Evolutionary conservation across 2,329 filamentous ascomycete genomes (phyloP).

Genomic region (Lizonia empirigonia): DNA sequence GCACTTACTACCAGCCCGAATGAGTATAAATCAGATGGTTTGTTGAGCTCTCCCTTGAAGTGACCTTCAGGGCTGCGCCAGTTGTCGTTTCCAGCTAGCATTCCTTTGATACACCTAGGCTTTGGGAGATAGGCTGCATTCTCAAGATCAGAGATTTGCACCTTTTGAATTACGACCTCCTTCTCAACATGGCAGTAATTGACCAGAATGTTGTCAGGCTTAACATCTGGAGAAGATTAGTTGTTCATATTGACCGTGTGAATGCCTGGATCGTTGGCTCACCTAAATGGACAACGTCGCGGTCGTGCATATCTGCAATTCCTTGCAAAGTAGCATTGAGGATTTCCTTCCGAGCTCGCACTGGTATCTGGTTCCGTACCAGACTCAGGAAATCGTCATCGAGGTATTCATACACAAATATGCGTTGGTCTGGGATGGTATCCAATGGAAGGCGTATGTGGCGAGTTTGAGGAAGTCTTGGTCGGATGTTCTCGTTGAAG

Average conservation of each 20-base stretch:
- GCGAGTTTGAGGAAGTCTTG: slow-evolving; percentile 26
- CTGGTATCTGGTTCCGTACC: slow-evolving; percentile 17
- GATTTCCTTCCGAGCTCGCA: slow-evolving; percentile 27
- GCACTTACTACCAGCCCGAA: slow-evolving; percentile 37
- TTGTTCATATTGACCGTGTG: slow-evolving; percentile 1
- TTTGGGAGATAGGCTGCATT: slow-evolving; percentile 46
- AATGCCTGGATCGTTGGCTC: neutral
- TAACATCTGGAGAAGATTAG: slow-evolving; percentile 31
- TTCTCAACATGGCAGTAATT: slow-evolving; percentile 18
- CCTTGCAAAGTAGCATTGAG: slow-evolving; percentile 32
- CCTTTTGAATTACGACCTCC: slow-evolving; percentile 23
- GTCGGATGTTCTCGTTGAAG: slow-evolving; percentile 31
- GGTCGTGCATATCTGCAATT: slow-evolving; percentile 31
- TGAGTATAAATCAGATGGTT: slow-evolving; percentile 37
- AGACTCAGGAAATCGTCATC: slow-evolving; percentile 28
- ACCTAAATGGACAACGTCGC: slow-evolving; percentile 37
- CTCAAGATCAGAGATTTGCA: slow-evolving; percentile 38
- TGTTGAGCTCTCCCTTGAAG: slow-evolving; percentile 34
- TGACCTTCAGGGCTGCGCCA: slow-evolving; percentile 43
- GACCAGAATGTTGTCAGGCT: slow-evolving; percentile 40
- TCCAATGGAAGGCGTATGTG: slow-evolving; percentile 29
- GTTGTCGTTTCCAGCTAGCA: slow-evolving; percentile 38
- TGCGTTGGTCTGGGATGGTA: slow-evolving; percentile 23
- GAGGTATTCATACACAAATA: slow-evolving; percentile 34
- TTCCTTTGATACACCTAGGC: slow-evolving; percentile 37